Percentiles rank a stretch among this genome's conserved stretches.
Evolutionary conservation across 129 eudicot species (phyloP).

Genomic region (Flaveria robusta): DNA sequence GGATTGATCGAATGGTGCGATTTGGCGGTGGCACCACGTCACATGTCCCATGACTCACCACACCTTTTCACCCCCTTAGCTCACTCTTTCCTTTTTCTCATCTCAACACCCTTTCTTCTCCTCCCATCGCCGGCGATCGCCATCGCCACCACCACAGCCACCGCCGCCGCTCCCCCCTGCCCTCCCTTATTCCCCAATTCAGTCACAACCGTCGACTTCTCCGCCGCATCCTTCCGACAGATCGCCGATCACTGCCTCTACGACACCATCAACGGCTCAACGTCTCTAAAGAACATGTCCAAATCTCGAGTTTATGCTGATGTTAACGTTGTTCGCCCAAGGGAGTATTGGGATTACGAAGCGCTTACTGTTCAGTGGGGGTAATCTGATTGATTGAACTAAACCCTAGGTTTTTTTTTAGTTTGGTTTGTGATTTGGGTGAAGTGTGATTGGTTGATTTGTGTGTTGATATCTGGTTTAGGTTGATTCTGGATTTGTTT

Average conservation of each 20-base stretch:
- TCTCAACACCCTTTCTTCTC: slow-evolving; percentile 29
- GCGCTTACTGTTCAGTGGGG: slow-evolving; percentile 98
- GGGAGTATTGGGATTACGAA: slow-evolving; percentile 97
- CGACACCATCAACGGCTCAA: slow-evolving; percentile 37
- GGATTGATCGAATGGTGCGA: neutral
- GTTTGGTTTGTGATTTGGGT: slow-evolving; percentile 4
- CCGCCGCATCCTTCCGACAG: slow-evolving; percentile 21
- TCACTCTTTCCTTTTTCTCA: slow-evolving; percentile 25
- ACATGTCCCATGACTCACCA: slow-evolving; percentile 35
- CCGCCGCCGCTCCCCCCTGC: slow-evolving; percentile 34
- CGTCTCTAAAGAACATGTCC: slow-evolving; percentile 53
- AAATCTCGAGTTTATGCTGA: slow-evolving; percentile 85
- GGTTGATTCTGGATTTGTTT: slow-evolving; percentile 8
- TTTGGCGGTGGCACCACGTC: slow-evolving; percentile 30
- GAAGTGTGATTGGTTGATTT: neutral
- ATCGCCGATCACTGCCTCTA: slow-evolving; percentile 29
- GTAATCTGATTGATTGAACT: slow-evolving; percentile 31
- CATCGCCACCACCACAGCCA: slow-evolving; percentile 34
- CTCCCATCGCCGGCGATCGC: slow-evolving; percentile 37
- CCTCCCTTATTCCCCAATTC: slow-evolving; percentile 30
- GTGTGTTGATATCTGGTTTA: slow-evolving; percentile 14
- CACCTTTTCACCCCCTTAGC: slow-evolving; percentile 18
- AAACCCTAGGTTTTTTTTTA: slow-evolving; percentile 24
- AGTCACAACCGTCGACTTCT: slow-evolving; percentile 7
- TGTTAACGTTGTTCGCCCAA: slow-evolving; percentile 82